Conservation (phyloP, 768 basidiomycete species). For the Amanita jacksonii region DNA sequence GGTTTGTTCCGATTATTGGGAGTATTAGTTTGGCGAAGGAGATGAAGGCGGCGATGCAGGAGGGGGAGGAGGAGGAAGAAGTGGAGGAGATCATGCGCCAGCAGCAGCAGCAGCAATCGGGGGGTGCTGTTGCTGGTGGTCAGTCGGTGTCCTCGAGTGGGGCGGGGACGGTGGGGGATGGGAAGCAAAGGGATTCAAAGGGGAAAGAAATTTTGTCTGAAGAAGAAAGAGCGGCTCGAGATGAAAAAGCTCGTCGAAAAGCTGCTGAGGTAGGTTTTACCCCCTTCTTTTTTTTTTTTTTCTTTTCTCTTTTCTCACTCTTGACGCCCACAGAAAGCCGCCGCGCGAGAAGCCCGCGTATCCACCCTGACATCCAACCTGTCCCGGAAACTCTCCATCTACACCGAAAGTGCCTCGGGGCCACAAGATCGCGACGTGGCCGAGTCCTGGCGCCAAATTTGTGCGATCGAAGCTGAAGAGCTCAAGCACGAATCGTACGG, state of each 20-base stretch:
- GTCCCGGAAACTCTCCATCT: conserved; percentile 76
- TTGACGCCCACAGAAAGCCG: conserved; percentile 71
- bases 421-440: conserved; percentile 62
- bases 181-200: conserved; percentile 27
- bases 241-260: conserved; percentile 60
- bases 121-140: too few relatives aligned
- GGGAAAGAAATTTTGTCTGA: conserved; percentile 45
- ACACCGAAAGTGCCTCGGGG: conserved; percentile 72
- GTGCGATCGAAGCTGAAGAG: conserved; percentile 78
- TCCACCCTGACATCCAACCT: conserved; percentile 69
- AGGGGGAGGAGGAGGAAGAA: conserved; percentile 53
- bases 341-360: conserved; percentile 67
- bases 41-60: conserved; percentile 89
- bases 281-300: too few relatives aligned
- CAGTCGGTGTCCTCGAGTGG: conserved; percentile 31
- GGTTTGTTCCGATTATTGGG: conserved; percentile 82
- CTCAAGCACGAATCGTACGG: conserved; percentile 84
- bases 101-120: too few relatives aligned
- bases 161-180: background rate
- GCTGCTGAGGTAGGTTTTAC: conserved; percentile 51
- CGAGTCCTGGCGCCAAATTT: conserved; percentile 67
- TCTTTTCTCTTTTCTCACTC: too few relatives aligned
- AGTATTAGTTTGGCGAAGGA: conserved; percentile 81
- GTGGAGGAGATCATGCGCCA: too few relatives aligned
- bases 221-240: conserved; percentile 66